Percentiles rank a stretch among this genome's conserved stretches.
phyloP scores from a whole-genome alignment of 257 asterid species.

The Forsythia suspensa region DNA sequence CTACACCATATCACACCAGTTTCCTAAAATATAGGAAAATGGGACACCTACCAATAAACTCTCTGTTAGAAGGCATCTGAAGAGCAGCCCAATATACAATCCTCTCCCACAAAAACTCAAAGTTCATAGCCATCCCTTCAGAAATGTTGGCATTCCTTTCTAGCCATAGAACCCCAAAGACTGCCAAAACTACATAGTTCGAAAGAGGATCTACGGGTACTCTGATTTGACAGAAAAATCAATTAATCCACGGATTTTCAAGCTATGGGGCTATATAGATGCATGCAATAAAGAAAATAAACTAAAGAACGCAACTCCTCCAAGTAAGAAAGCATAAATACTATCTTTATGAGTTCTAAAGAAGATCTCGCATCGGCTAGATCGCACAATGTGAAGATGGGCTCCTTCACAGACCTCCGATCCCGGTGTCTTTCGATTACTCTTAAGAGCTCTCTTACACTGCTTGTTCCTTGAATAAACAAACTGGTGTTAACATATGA shows the following conservation, averaged over 20 bases:
- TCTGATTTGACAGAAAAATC: neutral
- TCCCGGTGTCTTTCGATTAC: conserved; percentile 58
- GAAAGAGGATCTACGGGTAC: neutral
- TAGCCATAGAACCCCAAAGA: too few species aligned
- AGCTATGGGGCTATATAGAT: neutral
- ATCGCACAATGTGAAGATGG: conserved; percentile 94
- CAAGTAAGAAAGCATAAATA: neutral
- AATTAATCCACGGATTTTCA: neutral
- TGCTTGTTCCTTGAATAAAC: conserved; percentile 75
- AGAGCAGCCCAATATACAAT: neutral
- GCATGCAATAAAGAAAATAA: neutral
- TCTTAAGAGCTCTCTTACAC: conserved; percentile 70
- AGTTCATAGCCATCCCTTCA: too few species aligned
- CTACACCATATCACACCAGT: neutral
- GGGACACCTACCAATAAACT: neutral
- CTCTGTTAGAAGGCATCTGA: neutral
- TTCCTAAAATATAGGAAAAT: neutral
- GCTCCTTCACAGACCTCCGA: conserved; percentile 94
- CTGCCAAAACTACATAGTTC: too few species aligned
- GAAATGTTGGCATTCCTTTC: too few species aligned
- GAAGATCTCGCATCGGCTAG: conserved; percentile 85
- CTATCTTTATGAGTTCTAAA: conserved; percentile 78
- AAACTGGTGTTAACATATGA: neutral
- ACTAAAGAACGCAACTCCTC: neutral
- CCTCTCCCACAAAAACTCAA: too few species aligned